Conservation (phyloP, 2,329 filamentous ascomycete species). For the Aciculosporium take region DNA sequence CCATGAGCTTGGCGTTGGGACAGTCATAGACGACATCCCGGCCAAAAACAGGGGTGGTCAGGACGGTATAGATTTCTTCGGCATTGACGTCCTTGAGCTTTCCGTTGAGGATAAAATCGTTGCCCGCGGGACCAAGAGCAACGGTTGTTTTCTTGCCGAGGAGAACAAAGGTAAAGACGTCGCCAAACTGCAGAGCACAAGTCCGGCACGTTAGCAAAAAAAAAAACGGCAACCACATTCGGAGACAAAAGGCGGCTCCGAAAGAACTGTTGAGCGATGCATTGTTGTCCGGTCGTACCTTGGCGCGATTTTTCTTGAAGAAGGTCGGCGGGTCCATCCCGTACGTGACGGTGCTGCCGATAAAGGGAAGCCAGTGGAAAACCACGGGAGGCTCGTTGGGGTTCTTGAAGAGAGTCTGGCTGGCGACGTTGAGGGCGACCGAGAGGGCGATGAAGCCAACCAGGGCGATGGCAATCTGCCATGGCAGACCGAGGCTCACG, state of each 20-base stretch:
- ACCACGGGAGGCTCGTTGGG: slow-evolving; percentile 68
- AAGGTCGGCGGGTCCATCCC: slow-evolving; percentile 88
- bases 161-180: slow-evolving; percentile 79
- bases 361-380: slow-evolving; percentile 67
- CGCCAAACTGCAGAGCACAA: slow-evolving; percentile 52
- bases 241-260: too few relatives aligned
- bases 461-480: slow-evolving; percentile 33
- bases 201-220: neutral
- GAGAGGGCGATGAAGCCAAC: slow-evolving; percentile 33
- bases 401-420: slow-evolving; percentile 69
- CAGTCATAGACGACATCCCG: slow-evolving; percentile 83
- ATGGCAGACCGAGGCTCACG: slow-evolving; percentile 30
- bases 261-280: too few relatives aligned
- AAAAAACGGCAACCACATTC: neutral
- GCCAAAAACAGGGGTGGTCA: slow-evolving; percentile 62
- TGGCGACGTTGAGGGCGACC: slow-evolving; percentile 64
- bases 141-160: slow-evolving; percentile 85
- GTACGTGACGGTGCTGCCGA: slow-evolving; percentile 87
- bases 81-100: slow-evolving; percentile 82
- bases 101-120: slow-evolving; percentile 84
- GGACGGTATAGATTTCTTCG: slow-evolving; percentile 75
- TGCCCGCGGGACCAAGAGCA: slow-evolving; percentile 65
- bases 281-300: slow-evolving; percentile 47
- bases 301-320: slow-evolving; percentile 61
- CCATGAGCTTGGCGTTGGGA: slow-evolving; percentile 84